Percentiles rank a stretch among this genome's conserved stretches.
These are phyloP conservation scores for Cutaneotrichosporon cavernicola DNA, from an alignment of 1,284 basidiomycete species.

Conservation along the genomic window DNA sequence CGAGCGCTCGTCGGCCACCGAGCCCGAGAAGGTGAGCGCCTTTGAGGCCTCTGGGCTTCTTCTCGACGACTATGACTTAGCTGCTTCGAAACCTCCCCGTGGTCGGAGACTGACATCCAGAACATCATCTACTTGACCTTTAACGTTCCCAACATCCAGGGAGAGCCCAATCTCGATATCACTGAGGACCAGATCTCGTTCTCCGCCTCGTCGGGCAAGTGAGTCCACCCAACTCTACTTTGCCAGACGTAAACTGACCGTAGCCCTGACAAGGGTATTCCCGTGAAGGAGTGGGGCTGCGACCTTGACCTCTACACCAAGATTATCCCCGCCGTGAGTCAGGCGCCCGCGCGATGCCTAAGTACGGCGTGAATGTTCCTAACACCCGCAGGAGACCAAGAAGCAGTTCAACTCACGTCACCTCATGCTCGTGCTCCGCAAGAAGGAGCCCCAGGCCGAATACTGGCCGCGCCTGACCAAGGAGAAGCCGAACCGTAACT, in stretches of 20 bases:
- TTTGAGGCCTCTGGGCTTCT: neutral
- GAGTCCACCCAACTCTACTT: constrained; percentile 39
- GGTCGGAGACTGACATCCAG: constrained; percentile 52
- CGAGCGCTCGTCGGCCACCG: constrained; percentile 71
- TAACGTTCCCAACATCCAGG: constrained; percentile 75
- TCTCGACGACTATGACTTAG: neutral
- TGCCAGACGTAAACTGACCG: neutral
- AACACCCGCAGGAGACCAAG: constrained; percentile 61
- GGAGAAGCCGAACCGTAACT: constrained; percentile 71
- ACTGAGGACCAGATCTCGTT: constrained; percentile 66
- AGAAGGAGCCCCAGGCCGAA: constrained; percentile 71
- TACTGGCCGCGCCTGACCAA: constrained; percentile 89
- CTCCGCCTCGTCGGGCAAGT: constrained; percentile 70
- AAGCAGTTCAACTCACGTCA: constrained; percentile 64
- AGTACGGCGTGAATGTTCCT: neutral
- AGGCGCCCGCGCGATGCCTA: neutral
- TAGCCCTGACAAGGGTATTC: constrained; percentile 59
- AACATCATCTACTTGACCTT: constrained; percentile 80
- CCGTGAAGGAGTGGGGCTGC: constrained; percentile 69
- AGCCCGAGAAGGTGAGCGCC: constrained; percentile 65
- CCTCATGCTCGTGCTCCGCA: constrained; percentile 68
- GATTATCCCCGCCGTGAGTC: constrained; percentile 67
- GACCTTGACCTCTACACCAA: constrained; percentile 69
- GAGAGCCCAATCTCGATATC: constrained; percentile 64
- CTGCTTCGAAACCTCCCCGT: neutral